Conservation (phyloP, 2,329 filamentous ascomycete species). For the Fusarium concolor region DNA sequence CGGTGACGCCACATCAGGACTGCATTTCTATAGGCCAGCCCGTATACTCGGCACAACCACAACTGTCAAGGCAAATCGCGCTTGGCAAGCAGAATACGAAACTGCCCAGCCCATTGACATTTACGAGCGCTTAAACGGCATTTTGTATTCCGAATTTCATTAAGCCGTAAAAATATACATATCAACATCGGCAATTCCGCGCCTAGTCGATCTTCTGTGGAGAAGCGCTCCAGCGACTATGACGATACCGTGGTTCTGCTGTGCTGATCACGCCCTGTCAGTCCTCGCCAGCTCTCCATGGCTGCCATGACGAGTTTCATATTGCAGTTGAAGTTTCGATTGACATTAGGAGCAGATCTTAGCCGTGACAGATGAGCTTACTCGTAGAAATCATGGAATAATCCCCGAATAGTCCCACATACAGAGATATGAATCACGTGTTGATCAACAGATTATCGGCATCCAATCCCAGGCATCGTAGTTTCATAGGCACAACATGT, state of each 20-base stretch:
- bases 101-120: background rate
- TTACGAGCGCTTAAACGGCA: conserved; percentile 14
- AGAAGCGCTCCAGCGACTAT: conserved; percentile 14
- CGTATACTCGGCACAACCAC: conserved; percentile 12
- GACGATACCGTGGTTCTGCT: conserved; percentile 13
- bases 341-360: conserved; percentile 11
- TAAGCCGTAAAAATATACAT: background rate
- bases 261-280: conserved; percentile 17
- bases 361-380: background rate
- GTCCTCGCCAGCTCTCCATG: background rate
- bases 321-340: conserved; percentile 18
- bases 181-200: conserved; percentile 32
- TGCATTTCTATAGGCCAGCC: conserved; percentile 20
- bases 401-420: background rate
- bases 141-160: background rate
- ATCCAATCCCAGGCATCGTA: too few species aligned
- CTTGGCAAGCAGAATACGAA: conserved; percentile 11
- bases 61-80: background rate
- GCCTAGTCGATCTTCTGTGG: conserved; percentile 31
- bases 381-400: background rate
- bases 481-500: background rate
- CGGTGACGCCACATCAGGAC: background rate
- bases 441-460: background rate
- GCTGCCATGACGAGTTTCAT: conserved; percentile 29
- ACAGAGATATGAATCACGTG: background rate